Conservation (phyloP, 768 basidiomycete genomes). For the Jaapia argillacea region DNA sequence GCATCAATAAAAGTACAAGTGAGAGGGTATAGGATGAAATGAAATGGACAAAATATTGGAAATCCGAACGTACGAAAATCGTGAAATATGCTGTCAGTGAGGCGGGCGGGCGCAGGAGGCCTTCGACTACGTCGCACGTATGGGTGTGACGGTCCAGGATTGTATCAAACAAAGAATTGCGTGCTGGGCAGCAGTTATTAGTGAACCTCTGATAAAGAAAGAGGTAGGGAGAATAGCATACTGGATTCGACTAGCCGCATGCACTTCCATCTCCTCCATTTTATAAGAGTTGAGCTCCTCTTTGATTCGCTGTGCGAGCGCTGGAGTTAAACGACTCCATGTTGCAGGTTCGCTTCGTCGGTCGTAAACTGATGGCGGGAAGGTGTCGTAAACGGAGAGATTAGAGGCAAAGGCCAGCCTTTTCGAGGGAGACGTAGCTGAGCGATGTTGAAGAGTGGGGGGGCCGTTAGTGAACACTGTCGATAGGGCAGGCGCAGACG, state of each 20-base stretch:
- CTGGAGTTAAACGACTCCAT: conserved; percentile 92
- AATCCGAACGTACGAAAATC: not conserved
- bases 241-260: conserved; percentile 87
- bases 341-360: conserved; percentile 93
- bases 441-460: conserved; percentile 57
- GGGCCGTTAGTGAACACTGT: conserved; percentile 32
- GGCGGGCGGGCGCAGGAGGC: not conserved
- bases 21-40: conserved; percentile 11
- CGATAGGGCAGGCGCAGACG: conserved; percentile 82
- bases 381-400: conserved; percentile 95
- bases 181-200: conserved; percentile 37
- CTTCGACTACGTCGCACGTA: not conserved
- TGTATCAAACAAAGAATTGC: conserved; percentile 74
- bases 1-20: conserved; percentile 15
- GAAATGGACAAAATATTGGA: conserved; percentile 3
- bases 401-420: conserved; percentile 84
- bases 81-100: not conserved
- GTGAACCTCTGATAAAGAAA: conserved; percentile 5
- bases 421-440: conserved; percentile 59
- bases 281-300: conserved; percentile 98
- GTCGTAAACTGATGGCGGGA: conserved; percentile 85
- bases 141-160: not conserved
- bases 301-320: conserved; percentile 93
- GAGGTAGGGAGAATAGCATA: conserved; percentile 29
- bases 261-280: conserved; percentile 99